Evolutionary conservation across 345 rosid genomes (phyloP).

Genomic region (Camelina neglecta): DNA sequence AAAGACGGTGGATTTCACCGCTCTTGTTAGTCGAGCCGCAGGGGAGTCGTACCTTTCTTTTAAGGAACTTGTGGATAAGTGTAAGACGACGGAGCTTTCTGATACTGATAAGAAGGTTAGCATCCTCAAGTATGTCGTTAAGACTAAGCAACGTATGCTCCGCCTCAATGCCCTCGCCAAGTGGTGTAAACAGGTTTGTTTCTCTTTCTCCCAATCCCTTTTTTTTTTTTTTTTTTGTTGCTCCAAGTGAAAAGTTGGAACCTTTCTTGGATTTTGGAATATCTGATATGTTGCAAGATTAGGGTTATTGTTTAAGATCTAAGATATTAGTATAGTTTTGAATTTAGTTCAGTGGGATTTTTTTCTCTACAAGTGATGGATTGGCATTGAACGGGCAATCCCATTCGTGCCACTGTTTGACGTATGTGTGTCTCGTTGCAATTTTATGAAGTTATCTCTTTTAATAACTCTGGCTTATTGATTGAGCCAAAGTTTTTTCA

Average conservation of each 20-base stretch:
- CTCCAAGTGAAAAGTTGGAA: slow-evolving; percentile 21
- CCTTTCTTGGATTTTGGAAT: slow-evolving; percentile 27
- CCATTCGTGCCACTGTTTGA: not conserved
- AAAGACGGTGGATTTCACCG: slow-evolving; percentile 81
- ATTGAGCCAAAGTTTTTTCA: slow-evolving; percentile 9
- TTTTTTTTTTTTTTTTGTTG: not conserved
- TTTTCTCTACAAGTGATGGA: not conserved
- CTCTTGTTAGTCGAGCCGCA: slow-evolving; percentile 77
- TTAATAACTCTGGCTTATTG: not conserved
- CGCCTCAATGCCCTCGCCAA: slow-evolving; percentile 89
- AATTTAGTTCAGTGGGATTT: not conserved
- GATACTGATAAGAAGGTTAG: slow-evolving; percentile 87
- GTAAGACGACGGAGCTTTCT: slow-evolving; percentile 68
- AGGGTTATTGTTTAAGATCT: slow-evolving; percentile 23
- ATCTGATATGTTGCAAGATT: slow-evolving; percentile 8
- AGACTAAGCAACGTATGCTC: slow-evolving; percentile 96
- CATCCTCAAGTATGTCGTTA: slow-evolving; percentile 75
- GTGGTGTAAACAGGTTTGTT: slow-evolving; percentile 99
- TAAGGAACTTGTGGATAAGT: slow-evolving; percentile 79
- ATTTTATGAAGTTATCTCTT: slow-evolving; percentile 13
- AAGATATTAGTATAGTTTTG: not conserved
- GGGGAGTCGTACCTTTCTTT: slow-evolving; percentile 82
- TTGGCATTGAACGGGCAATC: not conserved
- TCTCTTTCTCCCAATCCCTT: not conserved
- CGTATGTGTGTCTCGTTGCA: slow-evolving; percentile 13